Evolutionary conservation across 1,139 yeast genomes (phyloP).

Genomic region (Kluyveromyces sp.): DNA sequence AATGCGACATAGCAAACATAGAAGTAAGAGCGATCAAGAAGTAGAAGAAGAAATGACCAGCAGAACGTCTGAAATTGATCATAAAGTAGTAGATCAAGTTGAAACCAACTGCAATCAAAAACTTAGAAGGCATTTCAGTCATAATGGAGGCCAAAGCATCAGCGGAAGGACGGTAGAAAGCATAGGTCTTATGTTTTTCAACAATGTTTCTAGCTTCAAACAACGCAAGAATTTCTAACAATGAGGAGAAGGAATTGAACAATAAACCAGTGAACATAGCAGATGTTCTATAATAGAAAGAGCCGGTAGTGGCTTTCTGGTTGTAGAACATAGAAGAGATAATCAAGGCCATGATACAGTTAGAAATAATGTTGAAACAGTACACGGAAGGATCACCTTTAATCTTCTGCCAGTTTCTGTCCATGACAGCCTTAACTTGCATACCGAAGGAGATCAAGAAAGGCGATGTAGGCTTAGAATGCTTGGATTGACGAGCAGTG

Average conservation of each 20-base stretch:
- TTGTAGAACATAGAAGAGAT: conserved; percentile 62
- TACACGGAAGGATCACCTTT: conserved; percentile 58
- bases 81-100: conserved; percentile 52
- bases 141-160: conserved; percentile 56
- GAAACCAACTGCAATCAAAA: conserved; percentile 42
- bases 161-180: conserved; percentile 60
- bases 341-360: conserved; percentile 51
- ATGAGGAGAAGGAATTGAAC: conserved; percentile 59
- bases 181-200: conserved; percentile 61
- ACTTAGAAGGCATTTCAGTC: conserved; percentile 52
- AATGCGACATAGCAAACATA: conserved; percentile 50
- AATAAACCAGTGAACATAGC: conserved; percentile 60
- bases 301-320: conserved; percentile 32
- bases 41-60: conserved; percentile 56
- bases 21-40: conserved; percentile 40
- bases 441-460: conserved; percentile 48
- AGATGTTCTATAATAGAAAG: conserved; percentile 55
- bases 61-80: conserved; percentile 47
- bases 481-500: conserved; percentile 44
- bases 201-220: conserved; percentile 62
- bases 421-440: conserved; percentile 47
- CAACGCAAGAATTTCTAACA: conserved; percentile 54
- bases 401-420: conserved; percentile 48
- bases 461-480: conserved; percentile 41
- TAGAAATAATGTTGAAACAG: conserved; percentile 46